phyloP scores from a whole-genome alignment of 129 eudicot genomes.

The Ambrosia artemisiifolia region DNA sequence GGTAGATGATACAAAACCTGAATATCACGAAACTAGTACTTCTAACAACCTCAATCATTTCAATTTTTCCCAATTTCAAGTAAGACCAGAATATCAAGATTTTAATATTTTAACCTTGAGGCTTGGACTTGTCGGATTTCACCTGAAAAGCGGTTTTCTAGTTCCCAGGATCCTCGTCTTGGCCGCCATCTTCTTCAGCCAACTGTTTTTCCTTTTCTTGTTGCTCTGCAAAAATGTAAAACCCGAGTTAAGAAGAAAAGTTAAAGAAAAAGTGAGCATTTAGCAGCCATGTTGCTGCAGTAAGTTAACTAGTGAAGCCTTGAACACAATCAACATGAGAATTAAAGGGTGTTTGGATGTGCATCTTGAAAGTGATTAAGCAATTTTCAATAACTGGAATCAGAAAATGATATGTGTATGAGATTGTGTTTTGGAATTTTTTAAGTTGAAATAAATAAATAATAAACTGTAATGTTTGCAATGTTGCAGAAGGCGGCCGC shows the following conservation, averaged over 20 bases:
- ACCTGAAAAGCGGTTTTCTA: not conserved
- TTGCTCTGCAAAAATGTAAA: conserved; percentile 29
- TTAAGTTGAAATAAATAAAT: not conserved
- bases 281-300: not conserved
- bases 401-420: not conserved
- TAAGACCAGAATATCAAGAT: not conserved
- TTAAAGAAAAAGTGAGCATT: not conserved
- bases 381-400: not conserved
- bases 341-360: not conserved
- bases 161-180: conserved; percentile 23
- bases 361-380: not conserved
- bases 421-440: too few relatives aligned
- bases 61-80: not conserved
- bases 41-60: not conserved
- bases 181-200: conserved; percentile 25
- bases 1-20: not conserved
- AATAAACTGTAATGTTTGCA: not conserved
- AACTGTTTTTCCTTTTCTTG: conserved; percentile 39
- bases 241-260: not conserved
- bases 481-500: too few relatives aligned
- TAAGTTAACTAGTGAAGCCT: not conserved
- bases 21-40: not conserved
- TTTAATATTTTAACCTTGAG: not conserved
- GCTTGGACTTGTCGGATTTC: not conserved
- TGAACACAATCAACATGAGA: conserved; percentile 2